Evolutionary conservation across 176 grass and related monocot species (phyloP).

Genomic region (Tuctoria greenei): DNA sequence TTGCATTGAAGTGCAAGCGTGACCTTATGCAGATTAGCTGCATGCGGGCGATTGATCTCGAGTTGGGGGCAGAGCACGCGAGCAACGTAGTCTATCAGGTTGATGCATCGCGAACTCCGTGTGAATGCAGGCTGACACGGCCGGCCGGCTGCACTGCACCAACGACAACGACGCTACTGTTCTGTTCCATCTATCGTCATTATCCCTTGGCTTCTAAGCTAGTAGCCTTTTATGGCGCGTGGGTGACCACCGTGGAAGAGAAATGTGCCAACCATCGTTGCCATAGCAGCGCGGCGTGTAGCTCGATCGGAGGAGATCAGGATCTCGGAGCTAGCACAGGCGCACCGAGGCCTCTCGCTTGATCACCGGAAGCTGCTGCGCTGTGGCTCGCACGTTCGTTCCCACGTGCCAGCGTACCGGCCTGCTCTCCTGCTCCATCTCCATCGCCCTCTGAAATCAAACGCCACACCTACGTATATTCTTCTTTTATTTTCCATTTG

Average conservation of each 20-base stretch:
- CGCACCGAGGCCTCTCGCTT: background rate
- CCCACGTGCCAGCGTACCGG: slow-evolving; percentile 26
- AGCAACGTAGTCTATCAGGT: background rate
- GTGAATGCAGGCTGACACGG: background rate
- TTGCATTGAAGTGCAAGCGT: background rate
- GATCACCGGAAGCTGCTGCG: background rate
- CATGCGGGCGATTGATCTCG: background rate
- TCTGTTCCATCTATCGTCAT: background rate
- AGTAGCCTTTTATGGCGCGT: background rate
- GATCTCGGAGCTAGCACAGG: background rate
- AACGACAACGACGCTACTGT: background rate
- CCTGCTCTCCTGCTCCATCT: slow-evolving; percentile 1
- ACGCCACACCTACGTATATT: background rate
- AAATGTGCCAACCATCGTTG: slow-evolving; percentile 9
- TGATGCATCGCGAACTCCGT: background rate
- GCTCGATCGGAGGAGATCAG: background rate
- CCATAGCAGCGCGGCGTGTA: background rate
- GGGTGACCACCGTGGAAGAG: slow-evolving; percentile 18
- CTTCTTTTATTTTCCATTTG: background rate
- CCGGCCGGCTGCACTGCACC: too few species aligned
- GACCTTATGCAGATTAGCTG: background rate
- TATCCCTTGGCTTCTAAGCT: slow-evolving; percentile 12
- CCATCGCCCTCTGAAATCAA: background rate
- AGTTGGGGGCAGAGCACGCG: background rate
- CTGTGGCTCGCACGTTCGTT: background rate